A percentile compares a stretch with the other conserved stretches of the same genome.
Evolutionary conservation across 2,329 filamentous ascomycete species (phyloP).

Genomic region (Lithohypha guttulata): DNA sequence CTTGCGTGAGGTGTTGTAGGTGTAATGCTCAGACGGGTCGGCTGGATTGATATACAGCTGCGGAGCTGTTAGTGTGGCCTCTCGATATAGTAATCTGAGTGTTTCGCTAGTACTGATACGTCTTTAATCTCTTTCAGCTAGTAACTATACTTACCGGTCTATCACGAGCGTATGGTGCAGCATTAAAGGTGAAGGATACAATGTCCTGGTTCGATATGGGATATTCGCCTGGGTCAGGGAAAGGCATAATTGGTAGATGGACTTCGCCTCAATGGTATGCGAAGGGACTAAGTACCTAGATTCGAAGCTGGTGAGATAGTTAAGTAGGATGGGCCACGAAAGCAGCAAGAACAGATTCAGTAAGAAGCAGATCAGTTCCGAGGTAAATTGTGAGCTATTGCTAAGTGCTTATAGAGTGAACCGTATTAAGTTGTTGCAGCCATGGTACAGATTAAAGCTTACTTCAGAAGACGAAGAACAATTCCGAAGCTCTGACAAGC

Average conservation of each 20-base stretch:
- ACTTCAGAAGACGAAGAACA: no score
- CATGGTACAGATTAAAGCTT: no score
- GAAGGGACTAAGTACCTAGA: no score
- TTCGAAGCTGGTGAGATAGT: no score
- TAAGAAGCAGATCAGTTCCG: no score
- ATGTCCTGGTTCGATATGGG: slow-evolving; percentile 42
- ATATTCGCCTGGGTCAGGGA: slow-evolving; percentile 10
- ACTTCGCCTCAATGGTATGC: no score
- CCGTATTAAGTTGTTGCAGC: no score
- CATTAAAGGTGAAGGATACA: slow-evolving; percentile 45
- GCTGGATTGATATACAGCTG: slow-evolving; percentile 8
- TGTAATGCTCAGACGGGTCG: slow-evolving; percentile 7
- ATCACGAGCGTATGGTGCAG: slow-evolving; percentile 38
- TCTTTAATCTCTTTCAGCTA: background rate
- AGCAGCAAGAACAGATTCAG: no score
- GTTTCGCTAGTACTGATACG: background rate
- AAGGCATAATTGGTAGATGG: slow-evolving; percentile 18
- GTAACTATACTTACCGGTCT: slow-evolving; percentile 32
- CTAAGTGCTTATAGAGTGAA: no score
- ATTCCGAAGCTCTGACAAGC: no score
- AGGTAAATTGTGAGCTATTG: no score
- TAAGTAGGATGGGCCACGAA: no score
- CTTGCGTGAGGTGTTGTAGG: slow-evolving; percentile 22
- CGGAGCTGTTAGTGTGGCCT: background rate
- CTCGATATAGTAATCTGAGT: background rate